Evolutionary conservation across 176 grass and related monocot species (phyloP).

Genomic region (Lolium multiflorum): DNA sequence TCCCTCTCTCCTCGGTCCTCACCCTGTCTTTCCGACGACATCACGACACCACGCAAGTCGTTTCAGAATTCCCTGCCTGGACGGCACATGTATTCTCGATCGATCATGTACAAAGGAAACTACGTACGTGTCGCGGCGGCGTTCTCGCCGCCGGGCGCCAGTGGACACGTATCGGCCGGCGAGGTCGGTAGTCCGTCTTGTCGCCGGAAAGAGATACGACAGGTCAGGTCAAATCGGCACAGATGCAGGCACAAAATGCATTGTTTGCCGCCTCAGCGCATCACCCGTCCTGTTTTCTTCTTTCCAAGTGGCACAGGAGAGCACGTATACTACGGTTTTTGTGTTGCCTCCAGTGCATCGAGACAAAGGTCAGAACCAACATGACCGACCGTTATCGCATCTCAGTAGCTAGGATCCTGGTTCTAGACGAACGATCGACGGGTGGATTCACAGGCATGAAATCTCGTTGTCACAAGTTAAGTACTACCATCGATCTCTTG

Average conservation of each 20-base stretch:
- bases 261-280: neutral
- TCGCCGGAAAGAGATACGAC: constrained; percentile 6
- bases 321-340: neutral
- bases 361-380: neutral
- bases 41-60: constrained; percentile 1
- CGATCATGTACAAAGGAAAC: neutral
- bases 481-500: neutral
- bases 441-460: neutral
- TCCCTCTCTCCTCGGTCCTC: neutral
- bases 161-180: neutral
- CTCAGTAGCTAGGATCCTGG: neutral
- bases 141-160: neutral
- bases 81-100: neutral
- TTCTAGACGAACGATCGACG: neutral
- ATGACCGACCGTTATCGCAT: neutral
- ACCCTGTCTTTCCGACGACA: constrained; percentile 17
- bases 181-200: neutral
- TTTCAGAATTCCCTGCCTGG: neutral
- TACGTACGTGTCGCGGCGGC: constrained; percentile 5
- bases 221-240: neutral
- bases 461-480: neutral
- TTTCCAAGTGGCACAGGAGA: neutral
- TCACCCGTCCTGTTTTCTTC: neutral
- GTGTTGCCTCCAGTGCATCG: neutral
- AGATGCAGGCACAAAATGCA: neutral